These are phyloP conservation scores for Byssoonygena ceratinophila DNA, from an alignment of 2,329 filamentous ascomycete genomes.

Conservation along the genomic window DNA sequence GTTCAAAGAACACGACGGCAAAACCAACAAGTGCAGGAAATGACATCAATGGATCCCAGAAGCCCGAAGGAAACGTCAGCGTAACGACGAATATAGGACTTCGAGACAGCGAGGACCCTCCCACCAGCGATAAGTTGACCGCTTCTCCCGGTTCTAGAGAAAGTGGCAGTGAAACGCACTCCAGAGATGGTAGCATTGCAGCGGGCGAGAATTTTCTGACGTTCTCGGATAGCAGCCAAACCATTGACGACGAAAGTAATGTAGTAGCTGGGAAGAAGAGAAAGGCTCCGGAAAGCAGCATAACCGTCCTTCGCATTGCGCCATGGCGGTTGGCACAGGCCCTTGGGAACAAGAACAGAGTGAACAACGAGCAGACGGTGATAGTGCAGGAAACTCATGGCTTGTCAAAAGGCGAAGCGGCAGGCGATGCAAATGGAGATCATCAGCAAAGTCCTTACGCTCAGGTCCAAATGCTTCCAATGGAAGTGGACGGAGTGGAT, in stretches of 20 bases:
- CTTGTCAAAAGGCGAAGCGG: background rate
- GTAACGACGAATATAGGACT: background rate
- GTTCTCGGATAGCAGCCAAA: background rate
- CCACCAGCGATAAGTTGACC: background rate
- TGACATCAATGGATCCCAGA: background rate
- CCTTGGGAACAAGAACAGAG: background rate
- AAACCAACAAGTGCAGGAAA: background rate
- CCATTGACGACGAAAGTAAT: background rate
- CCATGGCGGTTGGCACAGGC: background rate
- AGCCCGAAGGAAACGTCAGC: background rate
- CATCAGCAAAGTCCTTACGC: background rate
- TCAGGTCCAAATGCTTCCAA: background rate
- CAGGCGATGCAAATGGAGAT: background rate
- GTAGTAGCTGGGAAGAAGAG: background rate
- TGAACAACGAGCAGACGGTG: background rate
- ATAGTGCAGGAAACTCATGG: background rate
- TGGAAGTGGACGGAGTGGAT: background rate
- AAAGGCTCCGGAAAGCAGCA: background rate
- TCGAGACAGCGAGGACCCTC: background rate
- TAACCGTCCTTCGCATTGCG: constrained; percentile 2
- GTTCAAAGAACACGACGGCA: constrained; percentile 13
- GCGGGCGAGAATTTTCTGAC: background rate
- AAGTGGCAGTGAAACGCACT: background rate
- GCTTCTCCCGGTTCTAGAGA: background rate
- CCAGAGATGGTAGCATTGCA: background rate